A percentile compares a stretch with the other conserved stretches of the same genome.
Conservation (phyloP, 179 eudicot genomes). For the Beta corolliflora region DNA sequence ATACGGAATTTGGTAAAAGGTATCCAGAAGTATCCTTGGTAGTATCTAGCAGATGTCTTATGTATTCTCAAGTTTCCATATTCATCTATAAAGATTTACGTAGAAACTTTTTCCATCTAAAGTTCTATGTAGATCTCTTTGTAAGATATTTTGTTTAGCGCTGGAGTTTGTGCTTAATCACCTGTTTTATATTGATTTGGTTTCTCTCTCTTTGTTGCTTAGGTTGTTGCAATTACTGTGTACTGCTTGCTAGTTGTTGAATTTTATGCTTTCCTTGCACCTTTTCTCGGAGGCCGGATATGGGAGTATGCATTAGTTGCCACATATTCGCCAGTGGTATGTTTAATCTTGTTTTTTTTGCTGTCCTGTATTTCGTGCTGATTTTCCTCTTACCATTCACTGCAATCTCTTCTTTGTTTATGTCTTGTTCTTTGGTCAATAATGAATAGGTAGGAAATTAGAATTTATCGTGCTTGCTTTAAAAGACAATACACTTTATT, state of each 20-base stretch:
- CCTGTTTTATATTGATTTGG: constrained; percentile 20
- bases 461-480: neutral
- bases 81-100: neutral
- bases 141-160: constrained; percentile 9
- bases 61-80: neutral
- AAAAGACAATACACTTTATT: neutral
- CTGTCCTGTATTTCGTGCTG: neutral
- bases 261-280: constrained; percentile 93
- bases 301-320: constrained; percentile 77
- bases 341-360: constrained; percentile 16
- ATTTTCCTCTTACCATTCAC: neutral
- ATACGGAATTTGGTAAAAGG: no score
- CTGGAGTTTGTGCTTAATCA: neutral
- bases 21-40: no score
- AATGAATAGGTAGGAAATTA: neutral
- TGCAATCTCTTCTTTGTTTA: neutral
- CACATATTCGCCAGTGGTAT: constrained; percentile 88
- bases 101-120: neutral
- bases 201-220: constrained; percentile 25
- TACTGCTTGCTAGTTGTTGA: constrained; percentile 93
- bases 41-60: no score
- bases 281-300: constrained; percentile 83
- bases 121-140: neutral
- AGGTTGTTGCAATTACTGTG: constrained; percentile 97
- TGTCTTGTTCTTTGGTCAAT: neutral